These are phyloP conservation scores for Marasmius tenuissimus DNA, from an alignment of 1,284 basidiomycete genomes.

Conservation along the genomic window DNA sequence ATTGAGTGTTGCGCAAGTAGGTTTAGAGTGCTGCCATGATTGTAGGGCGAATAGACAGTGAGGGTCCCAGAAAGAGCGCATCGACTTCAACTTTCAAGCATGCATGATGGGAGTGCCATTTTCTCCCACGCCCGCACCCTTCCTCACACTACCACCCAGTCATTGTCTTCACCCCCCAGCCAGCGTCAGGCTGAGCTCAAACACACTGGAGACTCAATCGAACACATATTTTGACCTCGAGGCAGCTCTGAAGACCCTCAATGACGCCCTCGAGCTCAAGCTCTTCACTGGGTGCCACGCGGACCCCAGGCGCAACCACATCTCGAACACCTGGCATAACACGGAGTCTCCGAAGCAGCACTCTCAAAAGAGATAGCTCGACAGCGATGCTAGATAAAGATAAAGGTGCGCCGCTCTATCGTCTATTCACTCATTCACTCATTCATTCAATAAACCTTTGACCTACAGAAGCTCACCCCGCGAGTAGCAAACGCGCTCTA, in stretches of 20 bases:
- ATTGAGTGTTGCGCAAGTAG: too few relatives aligned
- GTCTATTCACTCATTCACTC: not conserved
- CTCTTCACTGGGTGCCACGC: not conserved
- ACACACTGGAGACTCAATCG: too few relatives aligned
- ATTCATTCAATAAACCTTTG: not conserved
- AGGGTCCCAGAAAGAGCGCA: too few relatives aligned
- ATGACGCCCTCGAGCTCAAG: not conserved
- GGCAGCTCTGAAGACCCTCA: not conserved
- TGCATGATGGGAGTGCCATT: too few relatives aligned
- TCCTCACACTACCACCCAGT: too few relatives aligned
- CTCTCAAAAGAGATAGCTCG: not conserved
- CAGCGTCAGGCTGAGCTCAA: too few relatives aligned
- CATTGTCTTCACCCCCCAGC: too few relatives aligned
- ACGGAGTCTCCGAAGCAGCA: not conserved
- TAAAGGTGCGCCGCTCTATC: not conserved
- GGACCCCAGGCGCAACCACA: not conserved
- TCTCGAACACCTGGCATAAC: not conserved
- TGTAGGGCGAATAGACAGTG: too few relatives aligned
- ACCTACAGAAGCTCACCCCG: not conserved
- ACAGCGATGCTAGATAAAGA: not conserved
- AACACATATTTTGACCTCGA: too few relatives aligned
- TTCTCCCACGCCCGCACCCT: too few relatives aligned
- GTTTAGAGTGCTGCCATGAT: too few relatives aligned
- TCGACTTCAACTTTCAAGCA: too few relatives aligned
- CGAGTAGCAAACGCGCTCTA: conserved; percentile 26